These are phyloP conservation scores for Acanthochlamys bracteata DNA, from an alignment of 106 monocot species.

Conservation along the genomic window DNA sequence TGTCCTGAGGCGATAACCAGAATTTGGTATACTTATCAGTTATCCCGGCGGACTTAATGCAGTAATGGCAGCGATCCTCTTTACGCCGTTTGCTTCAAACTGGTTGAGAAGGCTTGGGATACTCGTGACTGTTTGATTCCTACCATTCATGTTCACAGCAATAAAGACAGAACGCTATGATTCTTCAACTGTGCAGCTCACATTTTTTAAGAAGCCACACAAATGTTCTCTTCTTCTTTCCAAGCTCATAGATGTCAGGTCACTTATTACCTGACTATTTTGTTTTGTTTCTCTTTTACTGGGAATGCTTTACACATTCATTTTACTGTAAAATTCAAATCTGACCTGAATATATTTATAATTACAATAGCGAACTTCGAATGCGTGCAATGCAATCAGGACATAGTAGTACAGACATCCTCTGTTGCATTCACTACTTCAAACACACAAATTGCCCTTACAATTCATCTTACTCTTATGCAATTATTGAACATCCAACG, in stretches of 20 bases:
- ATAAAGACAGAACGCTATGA: not conserved
- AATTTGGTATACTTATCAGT: constrained; percentile 22
- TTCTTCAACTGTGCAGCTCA: not conserved
- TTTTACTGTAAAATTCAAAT: no score
- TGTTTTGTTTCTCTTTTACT: not conserved
- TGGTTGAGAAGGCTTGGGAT: not conserved
- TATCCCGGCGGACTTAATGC: not conserved
- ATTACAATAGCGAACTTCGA: no score
- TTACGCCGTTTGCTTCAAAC: not conserved
- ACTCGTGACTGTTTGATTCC: constrained; percentile 4
- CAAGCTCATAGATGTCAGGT: not conserved
- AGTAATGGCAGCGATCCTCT: not conserved
- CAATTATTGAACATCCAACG: no score
- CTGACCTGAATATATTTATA: no score
- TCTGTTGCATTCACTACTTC: no score
- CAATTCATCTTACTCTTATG: no score
- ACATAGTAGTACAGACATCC: no score
- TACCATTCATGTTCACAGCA: constrained; percentile 1
- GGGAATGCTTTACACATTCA: no score
- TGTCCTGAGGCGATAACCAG: constrained; percentile 31
- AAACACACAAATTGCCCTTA: no score
- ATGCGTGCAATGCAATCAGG: no score
- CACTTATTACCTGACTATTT: not conserved
- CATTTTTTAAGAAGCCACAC: not conserved
- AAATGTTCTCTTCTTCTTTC: not conserved